phyloP scores from a whole-genome alignment of 768 basidiomycete species.

The Xanthoconium stramineum region DNA sequence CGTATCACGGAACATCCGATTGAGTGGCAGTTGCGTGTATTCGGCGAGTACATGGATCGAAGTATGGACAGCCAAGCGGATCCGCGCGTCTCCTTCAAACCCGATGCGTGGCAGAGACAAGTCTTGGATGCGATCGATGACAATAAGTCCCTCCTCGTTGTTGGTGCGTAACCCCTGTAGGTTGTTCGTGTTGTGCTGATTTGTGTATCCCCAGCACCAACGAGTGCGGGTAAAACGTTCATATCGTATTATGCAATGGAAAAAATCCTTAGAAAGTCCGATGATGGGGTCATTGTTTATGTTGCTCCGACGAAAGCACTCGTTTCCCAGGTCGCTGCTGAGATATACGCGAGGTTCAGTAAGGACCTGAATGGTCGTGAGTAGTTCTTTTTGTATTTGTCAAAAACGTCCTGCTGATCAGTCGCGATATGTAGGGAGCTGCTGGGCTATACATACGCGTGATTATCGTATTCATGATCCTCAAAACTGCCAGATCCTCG shows the following conservation, averaged over 20 bases:
- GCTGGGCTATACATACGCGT: slow-evolving; percentile 65
- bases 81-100: slow-evolving; percentile 56
- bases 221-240: slow-evolving; percentile 74
- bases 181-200: background rate
- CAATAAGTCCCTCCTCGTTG: slow-evolving; percentile 59
- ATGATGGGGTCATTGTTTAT: slow-evolving; percentile 68
- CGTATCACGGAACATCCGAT: slow-evolving; percentile 52
- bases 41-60: slow-evolving; percentile 71
- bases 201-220: slow-evolving; percentile 45
- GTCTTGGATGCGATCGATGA: slow-evolving; percentile 64
- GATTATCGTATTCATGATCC: slow-evolving; percentile 63
- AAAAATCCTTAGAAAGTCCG: slow-evolving; percentile 54
- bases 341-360: slow-evolving; percentile 68
- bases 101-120: slow-evolving; percentile 68
- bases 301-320: slow-evolving; percentile 75
- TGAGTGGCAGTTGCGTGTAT: slow-evolving; percentile 65
- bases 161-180: slow-evolving; percentile 40
- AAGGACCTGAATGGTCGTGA: slow-evolving; percentile 49
- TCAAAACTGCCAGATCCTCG: slow-evolving; percentile 66
- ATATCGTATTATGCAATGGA: slow-evolving; percentile 80
- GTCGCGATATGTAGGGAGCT: slow-evolving; percentile 39
- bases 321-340: slow-evolving; percentile 68
- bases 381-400: slow-evolving; percentile 15
- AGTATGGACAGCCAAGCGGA: slow-evolving; percentile 64
- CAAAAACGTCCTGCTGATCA: background rate